Base-by-base conservation (phyloP, 192 early-diverging fungal species). In the Entomortierella chlamydospora region DNA sequence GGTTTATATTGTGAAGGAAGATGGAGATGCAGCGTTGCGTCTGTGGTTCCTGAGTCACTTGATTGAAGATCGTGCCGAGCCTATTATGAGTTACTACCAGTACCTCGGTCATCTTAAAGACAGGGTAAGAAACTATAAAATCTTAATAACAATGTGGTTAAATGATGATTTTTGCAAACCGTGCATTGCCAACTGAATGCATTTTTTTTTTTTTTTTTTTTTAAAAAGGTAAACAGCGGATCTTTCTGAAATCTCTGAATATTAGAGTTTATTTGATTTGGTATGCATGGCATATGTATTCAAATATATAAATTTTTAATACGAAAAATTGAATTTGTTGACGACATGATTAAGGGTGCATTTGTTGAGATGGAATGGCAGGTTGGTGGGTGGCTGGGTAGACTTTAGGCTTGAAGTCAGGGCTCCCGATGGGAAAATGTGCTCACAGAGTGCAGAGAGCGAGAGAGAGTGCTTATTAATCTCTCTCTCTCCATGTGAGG, bases 21-120 rank as follows among this genome's bases (percentile, higher is more conserved):
- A 99, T 70, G 94, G 93, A 18, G 95, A 97, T 64, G 89, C 92
- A 25, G 85, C 83, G 7, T 61, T 97, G 64, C 88, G 97, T 8
- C 85, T 93, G 84, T 87, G 88, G 93, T 95, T 98, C 85, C 67
- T 94, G 68, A 90, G 91, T 57, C 94, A 95, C 68, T 81, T 99
- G 72, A 87, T 97, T n/a, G 96, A 98, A 74, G 97, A 99, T 79
- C 90, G 95, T 57, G 93, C 91, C 31, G 92, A 95, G 43, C 87
- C 86, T 53, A 87, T 90, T 0, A 88, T 90, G 83, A 93, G 91
- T 67, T 94, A 93, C 77, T 86, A 88, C 67, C 93, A 95, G 82
- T 92, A 91, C 80, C 84, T 95, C 12, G 84, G 82, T 50, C 86
- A 91, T 66, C 70, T 95, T 49, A 91, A 93, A 64, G 93, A 95